Percentiles rank a stretch among this genome's conserved stretches.
Conservation (phyloP, 768 basidiomycete species). For the Boletus vermiculosoides region DNA sequence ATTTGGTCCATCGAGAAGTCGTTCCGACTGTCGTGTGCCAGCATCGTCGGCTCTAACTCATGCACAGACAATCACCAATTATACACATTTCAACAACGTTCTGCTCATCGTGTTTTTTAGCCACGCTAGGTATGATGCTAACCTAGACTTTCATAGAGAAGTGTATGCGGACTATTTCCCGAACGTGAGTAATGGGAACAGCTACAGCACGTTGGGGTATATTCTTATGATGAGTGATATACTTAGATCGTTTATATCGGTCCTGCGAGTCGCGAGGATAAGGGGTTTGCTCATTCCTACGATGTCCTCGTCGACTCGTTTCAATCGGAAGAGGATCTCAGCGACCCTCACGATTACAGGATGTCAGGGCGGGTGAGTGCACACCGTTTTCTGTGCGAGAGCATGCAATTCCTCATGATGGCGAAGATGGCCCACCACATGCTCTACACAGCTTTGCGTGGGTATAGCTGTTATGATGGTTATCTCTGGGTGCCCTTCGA, state of each 20-base stretch:
- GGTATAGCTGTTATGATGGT: conserved; percentile 46
- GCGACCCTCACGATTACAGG: conserved; percentile 35
- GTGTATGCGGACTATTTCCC: conserved; percentile 50
- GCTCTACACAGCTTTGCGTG: conserved; percentile 46
- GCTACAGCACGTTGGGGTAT: neutral
- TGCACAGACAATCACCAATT: conserved; percentile 22
- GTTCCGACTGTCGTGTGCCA: conserved; percentile 16
- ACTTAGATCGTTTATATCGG: conserved; percentile 49
- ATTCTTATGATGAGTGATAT: neutral
- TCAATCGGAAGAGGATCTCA: conserved; percentile 43
- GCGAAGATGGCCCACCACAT: conserved; percentile 51
- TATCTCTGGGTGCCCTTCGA: conserved; percentile 56
- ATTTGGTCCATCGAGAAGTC: neutral
- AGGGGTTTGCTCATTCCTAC: conserved; percentile 48
- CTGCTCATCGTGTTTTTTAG: conserved; percentile 52
- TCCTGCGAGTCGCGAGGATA: conserved; percentile 45
- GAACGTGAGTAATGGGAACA: conserved; percentile 36
- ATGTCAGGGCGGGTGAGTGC: conserved; percentile 44
- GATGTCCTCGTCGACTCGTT: conserved; percentile 50
- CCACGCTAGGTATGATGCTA: conserved; percentile 45
- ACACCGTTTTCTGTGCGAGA: neutral
- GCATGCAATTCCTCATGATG: neutral
- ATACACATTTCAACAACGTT: conserved; percentile 41
- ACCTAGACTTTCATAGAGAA: conserved; percentile 46
- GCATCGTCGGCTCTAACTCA: conserved; percentile 21